These are phyloP conservation scores for Rhodosporidiobolus sp. DNA, from an alignment of 768 basidiomycete species.

Conservation along the genomic window DNA sequence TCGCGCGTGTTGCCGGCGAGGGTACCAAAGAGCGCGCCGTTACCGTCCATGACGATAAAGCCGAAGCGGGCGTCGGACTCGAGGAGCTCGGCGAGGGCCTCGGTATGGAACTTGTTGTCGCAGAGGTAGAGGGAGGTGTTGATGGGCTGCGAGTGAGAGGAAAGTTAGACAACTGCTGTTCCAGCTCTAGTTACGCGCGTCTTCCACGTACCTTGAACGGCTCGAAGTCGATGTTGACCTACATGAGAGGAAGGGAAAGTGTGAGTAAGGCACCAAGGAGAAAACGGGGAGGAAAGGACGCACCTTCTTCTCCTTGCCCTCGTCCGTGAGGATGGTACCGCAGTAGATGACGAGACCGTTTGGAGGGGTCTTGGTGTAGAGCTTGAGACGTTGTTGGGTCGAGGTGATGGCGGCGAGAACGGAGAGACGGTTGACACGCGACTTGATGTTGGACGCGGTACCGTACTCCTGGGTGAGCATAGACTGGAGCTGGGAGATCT, in stretches of 20 bases:
- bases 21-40: slow-evolving; percentile 92
- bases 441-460: slow-evolving; percentile 96
- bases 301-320: slow-evolving; percentile 95
- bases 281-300: slow-evolving; percentile 56
- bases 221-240: slow-evolving; percentile 77
- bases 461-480: slow-evolving; percentile 83
- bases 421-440: slow-evolving; percentile 93
- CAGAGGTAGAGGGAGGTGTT: slow-evolving; percentile 98
- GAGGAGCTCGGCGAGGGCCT: slow-evolving; percentile 89
- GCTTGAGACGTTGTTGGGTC: slow-evolving; percentile 93
- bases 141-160: slow-evolving; percentile 61
- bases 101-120: slow-evolving; percentile 99
- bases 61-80: slow-evolving; percentile 97
- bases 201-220: slow-evolving; percentile 67
- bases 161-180: too few species aligned
- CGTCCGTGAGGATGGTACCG: slow-evolving; percentile 91
- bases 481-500: slow-evolving; percentile 86
- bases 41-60: slow-evolving; percentile 99
- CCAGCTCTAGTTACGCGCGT: background rate
- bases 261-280: background rate
- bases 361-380: slow-evolving; percentile 92
- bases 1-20: slow-evolving; percentile 96
- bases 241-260: background rate
- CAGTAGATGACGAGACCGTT: slow-evolving; percentile 95
- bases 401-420: slow-evolving; percentile 97